Evolutionary conservation across 208 protist species (phyloP), one percentile per base, ranked within the genome.

Genomic region (Trypanosoma melophagium): DNA sequence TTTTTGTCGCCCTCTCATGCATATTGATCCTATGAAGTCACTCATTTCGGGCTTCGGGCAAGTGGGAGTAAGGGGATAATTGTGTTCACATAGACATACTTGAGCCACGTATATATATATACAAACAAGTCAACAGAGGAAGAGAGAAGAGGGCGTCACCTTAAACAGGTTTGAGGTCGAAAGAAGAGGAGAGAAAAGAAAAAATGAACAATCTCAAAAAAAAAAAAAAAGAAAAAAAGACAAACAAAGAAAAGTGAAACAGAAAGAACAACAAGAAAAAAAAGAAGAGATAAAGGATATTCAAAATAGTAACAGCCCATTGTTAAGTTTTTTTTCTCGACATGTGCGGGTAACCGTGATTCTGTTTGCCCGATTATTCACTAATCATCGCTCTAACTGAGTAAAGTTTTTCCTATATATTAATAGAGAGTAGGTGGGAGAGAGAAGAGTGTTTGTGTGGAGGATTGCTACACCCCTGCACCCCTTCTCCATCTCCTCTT

Each of bases 251-350:
- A 58, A 58, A 19, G 41, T 9, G 14, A 52, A 25, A 21, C 53
- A 44, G 22, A 19, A 54, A 41, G 55, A 47, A 67, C 52, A 47
- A 65, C 28, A 40, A 16, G 31, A 63, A 25, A 65, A 65, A 60
- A 45, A 21, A 51, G 47, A 24, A 49, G 56, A 56, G 17, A 41
- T 41, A 54, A 10, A 21, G 21, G 28, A 28, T 21, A 28, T 50
- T 16, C 4, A 22, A 35, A 14, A 35, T 24, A 56, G 53, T 24
- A 35, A 35, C 28, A 7, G 28, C 28, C 28, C 28, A 35, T 35
- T 35, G 28, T 35, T 5, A 35, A 7, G 28, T 35, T 5, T 35
- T 35, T 35, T 35, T 35, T 35, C 5, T 35, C 5, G 28, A 35
- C 28, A 35, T 35, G 3, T 35, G 28, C 5, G 28, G 28, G 28